Conservation (phyloP, 2,329 filamentous ascomycete genomes). For the Colletotrichum shisoi region DNA sequence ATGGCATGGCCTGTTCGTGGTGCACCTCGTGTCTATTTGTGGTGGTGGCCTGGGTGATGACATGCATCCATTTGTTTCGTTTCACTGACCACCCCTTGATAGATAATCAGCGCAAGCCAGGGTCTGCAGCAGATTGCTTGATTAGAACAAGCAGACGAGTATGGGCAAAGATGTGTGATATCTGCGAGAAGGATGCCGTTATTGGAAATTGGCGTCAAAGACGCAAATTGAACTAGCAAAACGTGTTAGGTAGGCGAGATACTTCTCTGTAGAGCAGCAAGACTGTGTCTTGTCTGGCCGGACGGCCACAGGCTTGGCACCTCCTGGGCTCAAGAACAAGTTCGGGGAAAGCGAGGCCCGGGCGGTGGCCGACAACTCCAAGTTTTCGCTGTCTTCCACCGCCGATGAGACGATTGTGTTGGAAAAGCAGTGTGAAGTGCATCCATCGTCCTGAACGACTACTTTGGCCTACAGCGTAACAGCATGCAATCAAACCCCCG, state of each 20-base stretch:
- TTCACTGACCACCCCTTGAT: constrained; percentile 1
- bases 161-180: constrained; percentile 8
- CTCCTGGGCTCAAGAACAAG: constrained; percentile 7
- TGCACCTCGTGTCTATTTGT: constrained; percentile 25
- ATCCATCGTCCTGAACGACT: neutral
- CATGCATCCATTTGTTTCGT: constrained; percentile 31
- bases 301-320: constrained; percentile 20
- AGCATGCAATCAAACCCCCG: constrained; percentile 36
- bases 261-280: neutral
- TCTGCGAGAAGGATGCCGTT: constrained; percentile 16
- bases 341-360: constrained; percentile 18
- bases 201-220: constrained; percentile 27
- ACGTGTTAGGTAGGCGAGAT: constrained; percentile 1
- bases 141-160: constrained; percentile 1
- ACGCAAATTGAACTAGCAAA: constrained; percentile 24
- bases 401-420: constrained; percentile 13
- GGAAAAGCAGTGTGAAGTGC: constrained; percentile 7
- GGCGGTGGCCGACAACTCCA: constrained; percentile 20
- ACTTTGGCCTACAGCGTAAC: constrained; percentile 10
- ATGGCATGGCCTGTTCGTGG: constrained; percentile 29
- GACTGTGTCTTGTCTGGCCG: neutral
- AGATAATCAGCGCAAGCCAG: constrained; percentile 2
- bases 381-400: neutral
- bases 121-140: constrained; percentile 23
- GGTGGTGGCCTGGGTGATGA: constrained; percentile 14